Base-by-base conservation (phyloP, 2,329 filamentous ascomycete genomes). In the Arthrinium puccinioides region DNA sequence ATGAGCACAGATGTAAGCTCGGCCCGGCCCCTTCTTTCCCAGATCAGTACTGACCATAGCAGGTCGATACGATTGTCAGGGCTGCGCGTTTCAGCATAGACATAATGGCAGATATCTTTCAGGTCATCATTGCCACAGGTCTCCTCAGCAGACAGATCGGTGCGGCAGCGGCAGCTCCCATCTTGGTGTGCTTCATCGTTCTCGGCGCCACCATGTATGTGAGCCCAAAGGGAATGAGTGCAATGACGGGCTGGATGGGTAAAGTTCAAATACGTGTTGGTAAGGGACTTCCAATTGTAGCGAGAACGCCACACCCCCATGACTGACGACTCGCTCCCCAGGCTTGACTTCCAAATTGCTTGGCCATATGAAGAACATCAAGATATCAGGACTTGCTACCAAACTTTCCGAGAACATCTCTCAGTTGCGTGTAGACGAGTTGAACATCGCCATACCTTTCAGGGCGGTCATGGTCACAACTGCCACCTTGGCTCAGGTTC, bases 1-100 rank as follows among this genome's bases (percentile, higher is more conserved):
- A 66, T 66, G 61, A 64, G 61, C 34, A 56, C 61, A 10, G 62
- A 64, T 54, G 56, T 53, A 49, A 48, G 51, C 34, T 33, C 11
- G 9, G 21, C 5, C 3, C 7, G 8, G 8, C n/a, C n/a, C n/a
- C n/a, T n/a, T n/a, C n/a, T n/a, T n/a, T n/a, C 10, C 5, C 13
- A 7, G 8, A 2, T 15, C 7, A 4, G n/a, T 21, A 14, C 9
- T 4, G 16, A 33, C 15, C 2, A 16, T 16, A 33, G 21, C 10
- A 61, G 58, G 59, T 64, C 7, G 60, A 64, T 13, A 54, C 57
- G 16, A 63, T 66, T 24, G 45, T 56, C 5, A 50, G 55, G 20
- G 60, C 57, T 2, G 44, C 61, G 20, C 56, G 50, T 32, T 53
- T 63, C 28, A 39, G 61, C 8, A 52, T 62, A 32, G 58, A 63